phyloP scores from a whole-genome alignment of 2,329 filamentous ascomycete species.

The Fusarium odoratissimum region DNA sequence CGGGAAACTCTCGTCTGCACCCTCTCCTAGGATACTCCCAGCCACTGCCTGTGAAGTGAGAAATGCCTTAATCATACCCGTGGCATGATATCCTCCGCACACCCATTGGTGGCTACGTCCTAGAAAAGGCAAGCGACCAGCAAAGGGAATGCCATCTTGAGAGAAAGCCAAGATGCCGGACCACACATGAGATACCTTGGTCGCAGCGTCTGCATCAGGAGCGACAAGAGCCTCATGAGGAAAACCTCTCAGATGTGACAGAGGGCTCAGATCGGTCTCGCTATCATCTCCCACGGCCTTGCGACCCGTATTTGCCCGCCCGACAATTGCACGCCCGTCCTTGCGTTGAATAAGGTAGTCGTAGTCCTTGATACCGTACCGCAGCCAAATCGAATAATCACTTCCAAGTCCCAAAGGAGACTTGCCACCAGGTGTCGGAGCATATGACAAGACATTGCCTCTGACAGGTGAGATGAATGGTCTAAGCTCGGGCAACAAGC shows the following conservation, averaged over 20 bases:
- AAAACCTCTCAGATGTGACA: conserved; percentile 25
- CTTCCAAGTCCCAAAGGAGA: background rate
- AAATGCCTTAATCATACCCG: conserved; percentile 19
- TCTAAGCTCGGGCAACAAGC: conserved; percentile 40
- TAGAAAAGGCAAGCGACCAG: conserved; percentile 11
- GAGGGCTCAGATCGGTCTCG: conserved; percentile 20
- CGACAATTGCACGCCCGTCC: conserved; percentile 32
- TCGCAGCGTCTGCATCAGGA: background rate
- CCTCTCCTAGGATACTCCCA: background rate
- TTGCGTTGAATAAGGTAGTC: conserved; percentile 40
- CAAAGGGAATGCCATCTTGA: conserved; percentile 10
- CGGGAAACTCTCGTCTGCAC: fast-evolving
- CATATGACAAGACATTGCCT: conserved; percentile 5
- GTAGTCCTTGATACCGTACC: conserved; percentile 40
- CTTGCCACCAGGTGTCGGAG: background rate
- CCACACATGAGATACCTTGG: conserved; percentile 19
- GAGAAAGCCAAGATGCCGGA: conserved; percentile 36
- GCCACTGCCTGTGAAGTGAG: background rate
- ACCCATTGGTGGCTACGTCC: conserved; percentile 30
- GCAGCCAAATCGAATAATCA: conserved; percentile 30
- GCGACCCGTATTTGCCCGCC: conserved; percentile 34
- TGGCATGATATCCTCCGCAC: conserved; percentile 28
- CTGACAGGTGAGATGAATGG: conserved; percentile 9
- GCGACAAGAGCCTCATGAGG: background rate
- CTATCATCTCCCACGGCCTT: conserved; percentile 31